Evolutionary conservation across 495 filamentous ascomycete species (phyloP), one percentile per base, ranked within the genome.

Genomic region (Daldinia vernicosa): DNA sequence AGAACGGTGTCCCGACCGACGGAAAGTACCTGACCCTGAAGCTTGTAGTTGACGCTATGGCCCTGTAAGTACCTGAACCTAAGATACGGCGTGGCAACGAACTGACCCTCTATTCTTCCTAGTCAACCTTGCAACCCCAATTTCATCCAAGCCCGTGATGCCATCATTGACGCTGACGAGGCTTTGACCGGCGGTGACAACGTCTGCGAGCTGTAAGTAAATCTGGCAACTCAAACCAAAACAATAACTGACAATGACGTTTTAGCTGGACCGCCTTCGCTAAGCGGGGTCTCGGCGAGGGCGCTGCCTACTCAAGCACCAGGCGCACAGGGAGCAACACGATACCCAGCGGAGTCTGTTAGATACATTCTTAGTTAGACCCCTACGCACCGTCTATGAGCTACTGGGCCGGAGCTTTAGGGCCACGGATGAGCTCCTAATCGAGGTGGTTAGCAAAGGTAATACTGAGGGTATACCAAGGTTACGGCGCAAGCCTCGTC

Each of bases 71-170:
- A 30, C 7, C 56, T 8, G 33, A 35, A 35, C 2, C 33, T n/a
- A 43, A 22, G n/a, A 26, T n/a, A 6, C 26, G 14, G n/a, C 9
- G 22, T 9, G 12, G 27, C 15, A 3, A 39, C 14, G n/a, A 15
- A 14, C 60, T 65, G 37, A 71, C 64, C 52, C 59, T 32, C 0
- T 45, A 19, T 39, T 47, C 9, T 9, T 35, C 39, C 45, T 39
- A 75, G 72, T 19, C 85, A 87, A 76, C 85, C 85, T 22, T 86
- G 84, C 72, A 81, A 76, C 64, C 85, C 85, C 24, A 84, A 79
- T 64, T 86, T 87, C 75, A 54, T 85, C 32, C 76, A 79, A 26
- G 84, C 81, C 11, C 78, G 85, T 32, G 80, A 86, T 57, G 84
- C 84, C 35, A 86, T 87, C 72, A 53, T 87, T 5, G 84, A 87